Base-by-base conservation (phyloP, 345 rosid species). In the Rubroshorea leprosula region DNA sequence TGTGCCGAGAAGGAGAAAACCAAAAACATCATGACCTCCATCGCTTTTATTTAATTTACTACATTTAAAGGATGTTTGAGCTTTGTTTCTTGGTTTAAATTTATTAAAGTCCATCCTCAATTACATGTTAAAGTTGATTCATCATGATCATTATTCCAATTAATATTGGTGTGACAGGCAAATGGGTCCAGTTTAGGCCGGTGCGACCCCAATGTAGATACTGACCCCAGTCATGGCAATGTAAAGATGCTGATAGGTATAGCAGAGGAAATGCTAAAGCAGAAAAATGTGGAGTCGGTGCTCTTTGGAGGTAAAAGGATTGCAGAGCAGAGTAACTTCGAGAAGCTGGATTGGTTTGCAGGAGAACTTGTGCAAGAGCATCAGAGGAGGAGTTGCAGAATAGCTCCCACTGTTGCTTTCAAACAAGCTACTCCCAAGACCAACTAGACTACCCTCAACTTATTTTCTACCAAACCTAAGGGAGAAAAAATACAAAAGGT, bases 401-500 rank as follows among this genome's bases (percentile, higher is more conserved):
- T 92, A 11, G 90, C 97, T 70, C 99, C 99, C 74, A 92, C 99
- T 68, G 97, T 92, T 50, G 97, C 89, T 38, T 85, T 92, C 83
- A 92, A 92, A 79, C 94, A 89, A 77, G 80, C 85, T 29, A 69
- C 75, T 44, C 69, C 68, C 18, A 69, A 73, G 44, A 38, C 79
- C 50, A 63, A 61, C 55, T 76, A 82, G 70, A 65, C 10, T 0
- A 45, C 54, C 41, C 70, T 53, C 69, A 58, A 60, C n/a, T 67
- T 49, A 57, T 61, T 47, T 11, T 68, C 68, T 68, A 66, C 71
- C 62, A 61, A 61, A 59, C 67, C 64, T 3, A 66, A 70, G 45
- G 70, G 7, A 12, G 27, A 1, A 51, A 23, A 29, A 65, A 61
- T 21, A 23, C 15, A 62, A 71, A 60, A 53, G 76, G 83, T 70